Percentiles rank a stretch among this genome's conserved stretches.
Conservation (phyloP, 495 filamentous ascomycete species). For the Podospora comata region DNA sequence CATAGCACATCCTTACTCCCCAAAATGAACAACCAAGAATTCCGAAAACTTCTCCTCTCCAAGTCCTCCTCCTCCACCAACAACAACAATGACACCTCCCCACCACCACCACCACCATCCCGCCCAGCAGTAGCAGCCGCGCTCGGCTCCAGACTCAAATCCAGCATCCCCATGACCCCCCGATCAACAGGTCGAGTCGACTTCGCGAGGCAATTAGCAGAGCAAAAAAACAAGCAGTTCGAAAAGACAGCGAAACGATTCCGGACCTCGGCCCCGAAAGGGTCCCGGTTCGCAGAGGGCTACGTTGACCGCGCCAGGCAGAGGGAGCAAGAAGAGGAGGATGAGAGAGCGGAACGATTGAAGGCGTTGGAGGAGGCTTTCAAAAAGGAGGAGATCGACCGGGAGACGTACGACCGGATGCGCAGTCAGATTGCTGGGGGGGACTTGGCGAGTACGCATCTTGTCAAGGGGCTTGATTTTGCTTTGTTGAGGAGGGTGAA, state of each 20-base stretch:
- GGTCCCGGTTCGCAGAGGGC: constrained; percentile 70
- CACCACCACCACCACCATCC: constrained; percentile 28
- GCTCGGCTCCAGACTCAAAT: constrained; percentile 64
- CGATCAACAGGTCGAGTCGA: constrained; percentile 66
- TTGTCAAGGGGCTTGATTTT: constrained; percentile 90
- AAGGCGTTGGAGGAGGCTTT: constrained; percentile 77
- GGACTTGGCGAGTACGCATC: constrained; percentile 71
- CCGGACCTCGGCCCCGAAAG: constrained; percentile 76
- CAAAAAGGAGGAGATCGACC: constrained; percentile 78
- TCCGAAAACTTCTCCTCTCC: constrained; percentile 75
- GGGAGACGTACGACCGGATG: constrained; percentile 67
- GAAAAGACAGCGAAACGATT: constrained; percentile 58
- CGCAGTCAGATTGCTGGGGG: constrained; percentile 77
- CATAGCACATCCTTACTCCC: background rate
- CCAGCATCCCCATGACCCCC: constrained; percentile 84
- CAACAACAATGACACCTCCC: constrained; percentile 40
- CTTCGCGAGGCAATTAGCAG: constrained; percentile 82
- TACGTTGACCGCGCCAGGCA: constrained; percentile 79
- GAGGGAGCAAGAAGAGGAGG: constrained; percentile 53
- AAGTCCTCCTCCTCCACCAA: constrained; percentile 32
- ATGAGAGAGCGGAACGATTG: constrained; percentile 62
- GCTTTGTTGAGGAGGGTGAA: constrained; percentile 70
- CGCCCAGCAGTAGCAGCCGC: constrained; percentile 33
- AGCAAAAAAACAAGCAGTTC: constrained; percentile 55
- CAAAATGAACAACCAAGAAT: constrained; percentile 93